Percentiles rank a stretch among this genome's conserved stretches.
Conservation (phyloP, 2,329 filamentous ascomycete species). For the Emergomyces africanus region DNA sequence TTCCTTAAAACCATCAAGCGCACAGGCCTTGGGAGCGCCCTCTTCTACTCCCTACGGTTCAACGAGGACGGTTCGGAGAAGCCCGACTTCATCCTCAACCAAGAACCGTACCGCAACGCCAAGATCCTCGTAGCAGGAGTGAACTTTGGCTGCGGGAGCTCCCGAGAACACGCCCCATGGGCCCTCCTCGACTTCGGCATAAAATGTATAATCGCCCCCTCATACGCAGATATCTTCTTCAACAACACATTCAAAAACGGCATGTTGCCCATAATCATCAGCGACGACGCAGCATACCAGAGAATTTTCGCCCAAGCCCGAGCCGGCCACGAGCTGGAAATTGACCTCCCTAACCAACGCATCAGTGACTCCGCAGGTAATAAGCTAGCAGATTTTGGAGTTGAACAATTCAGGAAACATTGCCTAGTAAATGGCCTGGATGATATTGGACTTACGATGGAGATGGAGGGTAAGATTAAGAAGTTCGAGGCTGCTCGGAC, state of each 20-base stretch:
- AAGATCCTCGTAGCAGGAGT: conserved; percentile 86
- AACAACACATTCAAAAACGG: conserved; percentile 99
- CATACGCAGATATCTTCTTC: conserved; percentile 89
- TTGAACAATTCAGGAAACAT: conserved; percentile 89
- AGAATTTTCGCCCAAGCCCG: conserved; percentile 63
- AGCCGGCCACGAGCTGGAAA: conserved; percentile 71
- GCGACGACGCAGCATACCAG: conserved; percentile 52
- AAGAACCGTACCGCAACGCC: conserved; percentile 66
- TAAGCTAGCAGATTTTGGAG: conserved; percentile 65
- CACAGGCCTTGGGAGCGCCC: conserved; percentile 74
- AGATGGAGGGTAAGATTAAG: conserved; percentile 78
- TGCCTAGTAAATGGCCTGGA: conserved; percentile 88
- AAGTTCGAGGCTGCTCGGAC: conserved; percentile 70
- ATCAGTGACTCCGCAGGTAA: conserved; percentile 66
- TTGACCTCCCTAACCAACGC: conserved; percentile 74
- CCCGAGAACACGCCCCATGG: conserved; percentile 93
- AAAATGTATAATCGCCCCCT: conserved; percentile 81
- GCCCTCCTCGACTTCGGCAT: conserved; percentile 94
- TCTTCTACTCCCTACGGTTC: conserved; percentile 78
- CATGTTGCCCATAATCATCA: conserved; percentile 79
- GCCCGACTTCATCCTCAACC: conserved; percentile 75
- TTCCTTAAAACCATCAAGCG: conserved; percentile 99
- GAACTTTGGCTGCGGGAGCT: conserved; percentile 92
- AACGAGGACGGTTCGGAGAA: conserved; percentile 62
- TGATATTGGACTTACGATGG: conserved; percentile 90